phyloP scores from a whole-genome alignment of 768 basidiomycete genomes.

The Hydnomerulius pinastri region DNA sequence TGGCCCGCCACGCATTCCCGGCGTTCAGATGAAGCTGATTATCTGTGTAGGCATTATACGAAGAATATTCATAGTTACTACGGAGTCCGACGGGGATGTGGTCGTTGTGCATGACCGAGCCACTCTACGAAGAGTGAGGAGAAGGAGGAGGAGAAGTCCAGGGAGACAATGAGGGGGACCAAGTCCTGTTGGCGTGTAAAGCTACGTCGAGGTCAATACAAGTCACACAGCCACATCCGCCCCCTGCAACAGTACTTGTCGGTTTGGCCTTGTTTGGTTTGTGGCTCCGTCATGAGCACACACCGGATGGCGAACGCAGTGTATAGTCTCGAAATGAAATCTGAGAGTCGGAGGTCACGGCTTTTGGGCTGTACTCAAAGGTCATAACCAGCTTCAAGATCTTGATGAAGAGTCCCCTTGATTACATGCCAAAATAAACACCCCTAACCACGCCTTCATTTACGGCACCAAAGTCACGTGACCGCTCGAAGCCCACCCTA shows the following conservation, averaged over 20 bases:
- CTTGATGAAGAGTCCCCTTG: too few species aligned
- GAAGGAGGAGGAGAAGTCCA: background rate
- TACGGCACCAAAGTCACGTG: slow-evolving; percentile 33
- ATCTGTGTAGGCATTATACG: slow-evolving; percentile 18
- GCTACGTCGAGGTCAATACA: too few species aligned
- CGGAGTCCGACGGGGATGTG: slow-evolving; percentile 2
- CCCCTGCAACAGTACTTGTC: background rate
- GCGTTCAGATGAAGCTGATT: slow-evolving; percentile 14
- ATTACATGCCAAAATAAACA: too few species aligned
- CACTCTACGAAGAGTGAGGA: slow-evolving; percentile 6
- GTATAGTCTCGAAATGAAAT: too few species aligned
- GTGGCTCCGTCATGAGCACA: too few species aligned
- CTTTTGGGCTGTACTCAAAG: too few species aligned
- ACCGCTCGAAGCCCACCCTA: slow-evolving; percentile 21
- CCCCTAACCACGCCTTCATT: too few species aligned
- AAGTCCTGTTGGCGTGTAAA: too few species aligned
- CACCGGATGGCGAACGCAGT: too few species aligned
- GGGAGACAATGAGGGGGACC: too few species aligned
- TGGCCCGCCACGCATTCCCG: slow-evolving; percentile 27
- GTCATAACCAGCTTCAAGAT: too few species aligned
- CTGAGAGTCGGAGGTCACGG: too few species aligned
- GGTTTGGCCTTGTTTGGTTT: slow-evolving; percentile 1
- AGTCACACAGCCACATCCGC: slow-evolving; percentile 1
- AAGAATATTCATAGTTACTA: slow-evolving; percentile 15
- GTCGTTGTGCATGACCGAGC: slow-evolving; percentile 22